Evolutionary conservation across 2,329 filamentous ascomycete genomes (phyloP), one percentile per base, ranked within the genome.

Genomic region (Lecanicillium sp.): DNA sequence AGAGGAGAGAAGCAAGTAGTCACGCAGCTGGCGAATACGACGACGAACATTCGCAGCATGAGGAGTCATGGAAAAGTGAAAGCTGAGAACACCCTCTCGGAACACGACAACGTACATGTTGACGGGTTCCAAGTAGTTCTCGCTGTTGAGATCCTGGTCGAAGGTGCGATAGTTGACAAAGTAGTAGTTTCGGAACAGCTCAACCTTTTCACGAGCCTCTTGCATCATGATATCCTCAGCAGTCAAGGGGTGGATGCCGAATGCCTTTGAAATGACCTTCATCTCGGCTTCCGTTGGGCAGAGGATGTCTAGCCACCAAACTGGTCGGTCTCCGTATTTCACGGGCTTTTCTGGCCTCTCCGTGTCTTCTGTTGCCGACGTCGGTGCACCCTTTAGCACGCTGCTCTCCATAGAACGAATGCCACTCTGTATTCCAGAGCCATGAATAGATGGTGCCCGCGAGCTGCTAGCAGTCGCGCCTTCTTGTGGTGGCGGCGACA

Each of bases 91-190:
- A 17, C 92, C 92, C 57, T 96, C 88, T 11, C 89, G 79, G 68
- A 98, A 98, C 9, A 98, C 92, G 8, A 96, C 83, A 27, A 95
- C 84, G 53, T 96, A 98, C 75, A 98, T 87, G 61, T 96, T 95
- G 54, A 98, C 85, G 1, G 92, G 90, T 51, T 96, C 87, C 33
- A 98, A 73, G 57, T 94, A 95, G 54, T 94, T 81, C 41, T 92
- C 85, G 56, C 81, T 94, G 50, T 82, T 83, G 44, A 80, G 78
- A 55, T 98, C 92, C 58, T 96, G 92, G 57, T 98, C 92, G 55
- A 98, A 98, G 1, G 88, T 94, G 13, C 92, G 84, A 60, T 98
- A 98, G 59, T 95, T 96, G 64, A 98, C 86, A 53, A 98, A 95
- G 61, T 98, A 98, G 65, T 98, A 98, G 57, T 94, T 85, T 25